Base-by-base conservation (phyloP, 2,329 filamentous ascomycete species). In the Fusarium sp. region DNA sequence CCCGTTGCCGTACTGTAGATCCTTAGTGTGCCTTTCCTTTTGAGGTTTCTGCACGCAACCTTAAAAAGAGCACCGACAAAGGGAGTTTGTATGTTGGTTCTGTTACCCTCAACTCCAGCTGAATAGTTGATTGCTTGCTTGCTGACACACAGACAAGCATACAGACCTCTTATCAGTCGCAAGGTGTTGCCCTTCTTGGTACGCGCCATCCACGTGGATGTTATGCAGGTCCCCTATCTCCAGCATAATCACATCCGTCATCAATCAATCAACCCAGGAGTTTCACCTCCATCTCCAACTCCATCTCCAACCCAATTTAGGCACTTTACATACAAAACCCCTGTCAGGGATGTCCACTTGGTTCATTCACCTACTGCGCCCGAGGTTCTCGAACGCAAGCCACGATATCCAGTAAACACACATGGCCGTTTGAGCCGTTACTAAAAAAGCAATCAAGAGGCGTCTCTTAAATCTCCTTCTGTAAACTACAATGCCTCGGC, bases 211-310 rank as follows among this genome's bases (percentile, higher is more conserved):
- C 72, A 74, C 72, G 69, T 73, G 72, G 67, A 70, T 55, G 47
- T 65, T 40, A 74, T 73, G 71, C 69, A 74, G 69, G 67, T 74
- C 72, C 72, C 71, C 69, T 71, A 67, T 72, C 55, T 62, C 49
- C 25, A 57, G 37, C 67, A 67, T 70, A 37, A 40, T 37, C 34
- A 37, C 11, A 37, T 57, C 53, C 41, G 49, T 37, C 57, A 55
- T 52, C 37, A 25, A 37, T 37, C 34, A 37, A 37, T n/a, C 34
- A 37, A 37, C 54, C 48, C 20, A 47, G 9, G 44, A 61, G 63
- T 58, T 68, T 62, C 67, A 64, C 71, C 25, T 57, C 32, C 25
- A 49, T 34, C 30, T 46, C 40, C 49, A 54, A 37, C 34, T 42
- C 42, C 44, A 52, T 27, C 18, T 41, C 49, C 49, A 53, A 42